Percentiles rank a stretch among this genome's conserved stretches.
phyloP scores from a whole-genome alignment of 306 rosid species.

The Calophaca sinica region DNA sequence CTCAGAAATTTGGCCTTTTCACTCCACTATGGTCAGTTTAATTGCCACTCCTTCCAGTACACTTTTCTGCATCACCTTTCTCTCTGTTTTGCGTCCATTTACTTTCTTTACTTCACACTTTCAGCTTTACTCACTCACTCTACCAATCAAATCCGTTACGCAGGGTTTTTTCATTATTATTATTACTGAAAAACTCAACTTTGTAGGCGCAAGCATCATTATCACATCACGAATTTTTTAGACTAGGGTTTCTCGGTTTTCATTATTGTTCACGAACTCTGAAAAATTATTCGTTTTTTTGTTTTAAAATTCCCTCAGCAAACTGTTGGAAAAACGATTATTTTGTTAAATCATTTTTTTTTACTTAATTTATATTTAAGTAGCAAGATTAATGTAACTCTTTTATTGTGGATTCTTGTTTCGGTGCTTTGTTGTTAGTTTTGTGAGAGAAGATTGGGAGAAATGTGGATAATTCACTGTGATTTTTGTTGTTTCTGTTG shows the following conservation, averaged over 20 bases:
- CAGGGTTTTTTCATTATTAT: neutral
- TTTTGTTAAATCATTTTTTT: neutral
- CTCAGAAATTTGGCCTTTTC: neutral
- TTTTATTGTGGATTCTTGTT: neutral
- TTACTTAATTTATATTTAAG: neutral
- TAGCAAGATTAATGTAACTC: neutral
- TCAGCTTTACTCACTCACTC: conserved; percentile 17
- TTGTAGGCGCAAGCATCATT: neutral
- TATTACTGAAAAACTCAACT: neutral
- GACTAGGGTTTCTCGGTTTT: conserved; percentile 8
- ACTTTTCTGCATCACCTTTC: neutral
- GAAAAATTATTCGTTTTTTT: neutral
- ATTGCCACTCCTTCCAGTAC: neutral
- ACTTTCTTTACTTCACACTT: neutral
- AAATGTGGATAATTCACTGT: conserved; percentile 8
- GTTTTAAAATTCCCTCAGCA: neutral
- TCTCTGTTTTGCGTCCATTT: neutral
- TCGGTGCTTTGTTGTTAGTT: conserved; percentile 12
- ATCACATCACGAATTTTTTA: neutral
- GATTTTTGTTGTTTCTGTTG: conserved; percentile 31
- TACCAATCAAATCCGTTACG: neutral
- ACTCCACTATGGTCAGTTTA: conserved; percentile 49
- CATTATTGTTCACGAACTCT: neutral
- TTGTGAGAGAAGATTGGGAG: conserved; percentile 8
- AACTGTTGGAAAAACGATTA: neutral